Evolutionary conservation across 75 land plant genomes (phyloP), one percentile per base, ranked within the genome.

Genomic region (Chamaecyparis obtusa): DNA sequence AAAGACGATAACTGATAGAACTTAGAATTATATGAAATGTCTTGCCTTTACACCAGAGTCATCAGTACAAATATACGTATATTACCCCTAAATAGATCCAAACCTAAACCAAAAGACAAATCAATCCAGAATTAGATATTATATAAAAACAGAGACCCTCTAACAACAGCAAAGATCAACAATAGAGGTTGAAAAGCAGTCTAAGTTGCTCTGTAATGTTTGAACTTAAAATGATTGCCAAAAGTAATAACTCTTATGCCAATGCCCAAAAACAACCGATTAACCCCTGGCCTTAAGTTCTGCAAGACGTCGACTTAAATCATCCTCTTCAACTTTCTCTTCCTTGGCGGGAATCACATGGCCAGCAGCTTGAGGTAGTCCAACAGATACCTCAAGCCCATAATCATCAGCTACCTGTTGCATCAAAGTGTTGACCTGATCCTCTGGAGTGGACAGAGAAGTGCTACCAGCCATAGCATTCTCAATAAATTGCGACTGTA

Each of bases 351-450:
- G 84, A 67, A 93, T 89, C 32, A 91, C 96, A 56, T 95, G 94
- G 2, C 90, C 91, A 21, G 93, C 95, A 19, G 97, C 85, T 86
- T 95, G 95, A 5, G 98, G 95, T 49, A 96, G 83, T n/a, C 94
- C 93, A 56, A 94, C 97, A 0, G 93, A 92, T 17, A 96, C 94
- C 91, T 95, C 97, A 43, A 96, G 84, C 3, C 98, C 98, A 69
- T 96, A 95, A 74, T 95, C 98, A 77, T 96, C 95, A 14, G 98
- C 97, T 1, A 96, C 97, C 88, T 96, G 98, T 71, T 94, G 94
- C 98, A 96, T 96, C 84, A 91, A 82, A 54, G 89, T 79, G 88
- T 93, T 95, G 86, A 96, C 98, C 74, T 96, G 93, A 37, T 90
- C 92, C 91, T 96, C 95, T 9, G 97, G 98, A 10, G 98, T 96